Conservation (phyloP, 2,329 filamentous ascomycete genomes). For the Colletotrichum trifolii region DNA sequence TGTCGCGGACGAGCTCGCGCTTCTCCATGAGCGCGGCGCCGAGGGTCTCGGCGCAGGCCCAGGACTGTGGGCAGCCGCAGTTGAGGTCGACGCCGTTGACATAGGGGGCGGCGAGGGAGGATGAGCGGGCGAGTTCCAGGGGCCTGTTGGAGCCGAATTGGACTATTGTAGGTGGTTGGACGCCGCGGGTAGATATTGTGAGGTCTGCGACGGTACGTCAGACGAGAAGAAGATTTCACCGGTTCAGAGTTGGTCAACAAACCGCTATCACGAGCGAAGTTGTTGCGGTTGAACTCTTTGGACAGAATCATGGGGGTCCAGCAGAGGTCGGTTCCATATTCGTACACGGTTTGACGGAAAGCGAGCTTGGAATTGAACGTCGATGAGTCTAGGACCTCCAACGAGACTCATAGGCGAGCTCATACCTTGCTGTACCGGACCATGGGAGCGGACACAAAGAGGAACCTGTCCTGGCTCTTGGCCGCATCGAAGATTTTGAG, state of each 20-base stretch:
- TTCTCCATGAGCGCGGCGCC: conserved; percentile 77
- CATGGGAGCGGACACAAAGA: conserved; percentile 75
- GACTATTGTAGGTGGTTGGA: conserved; percentile 70
- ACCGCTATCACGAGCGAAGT: conserved; percentile 70
- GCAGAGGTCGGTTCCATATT: conserved; percentile 73
- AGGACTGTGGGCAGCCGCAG: conserved; percentile 79
- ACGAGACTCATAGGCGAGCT: not conserved
- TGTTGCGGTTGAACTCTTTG: conserved; percentile 74
- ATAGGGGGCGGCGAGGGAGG: conserved; percentile 69
- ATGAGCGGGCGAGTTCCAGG: conserved; percentile 70
- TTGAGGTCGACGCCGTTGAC: conserved; percentile 76
- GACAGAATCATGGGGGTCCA: conserved; percentile 80
- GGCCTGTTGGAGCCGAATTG: conserved; percentile 75
- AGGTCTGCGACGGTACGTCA: conserved; percentile 57
- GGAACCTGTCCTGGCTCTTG: conserved; percentile 61
- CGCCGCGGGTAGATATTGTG: conserved; percentile 64
- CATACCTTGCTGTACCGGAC: conserved; percentile 71
- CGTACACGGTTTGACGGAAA: conserved; percentile 74
- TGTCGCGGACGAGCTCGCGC: conserved; percentile 72
- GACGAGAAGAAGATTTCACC: not conserved
- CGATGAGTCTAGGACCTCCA: not conserved
- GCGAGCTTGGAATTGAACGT: conserved; percentile 61
- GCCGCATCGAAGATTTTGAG: conserved; percentile 69
- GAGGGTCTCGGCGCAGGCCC: conserved; percentile 75
- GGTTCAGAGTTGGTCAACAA: conserved; percentile 25